Conservation (phyloP, 2,329 filamentous ascomycete species). For the Alternaria gansuensis region DNA sequence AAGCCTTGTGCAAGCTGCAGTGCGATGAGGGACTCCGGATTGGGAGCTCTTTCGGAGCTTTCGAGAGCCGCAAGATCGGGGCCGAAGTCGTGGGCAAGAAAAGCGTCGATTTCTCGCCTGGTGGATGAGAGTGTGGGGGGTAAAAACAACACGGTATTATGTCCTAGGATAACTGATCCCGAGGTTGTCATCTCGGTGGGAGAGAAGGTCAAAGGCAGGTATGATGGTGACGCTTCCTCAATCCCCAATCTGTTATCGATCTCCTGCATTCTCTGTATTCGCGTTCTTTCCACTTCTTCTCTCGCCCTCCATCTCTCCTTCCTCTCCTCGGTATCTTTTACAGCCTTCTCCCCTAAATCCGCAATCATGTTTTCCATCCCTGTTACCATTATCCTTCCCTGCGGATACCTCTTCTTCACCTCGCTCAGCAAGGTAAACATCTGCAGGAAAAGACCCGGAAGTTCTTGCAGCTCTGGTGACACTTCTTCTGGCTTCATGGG, state of each 20-base stretch:
- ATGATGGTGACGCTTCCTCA: not conserved
- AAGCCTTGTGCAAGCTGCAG: not conserved
- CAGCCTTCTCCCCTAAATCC: not conserved
- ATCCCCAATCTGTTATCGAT: not conserved
- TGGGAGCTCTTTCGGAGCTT: not conserved
- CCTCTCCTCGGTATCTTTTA: conserved; percentile 1
- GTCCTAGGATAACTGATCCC: not conserved
- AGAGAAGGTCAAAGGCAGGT: no score
- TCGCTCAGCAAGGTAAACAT: not conserved
- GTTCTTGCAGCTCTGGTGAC: not conserved
- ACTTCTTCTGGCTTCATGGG: not conserved
- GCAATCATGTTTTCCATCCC: not conserved
- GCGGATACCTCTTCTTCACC: conserved; percentile 3
- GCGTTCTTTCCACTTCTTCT: not conserved
- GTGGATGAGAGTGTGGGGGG: not conserved
- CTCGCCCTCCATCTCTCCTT: not conserved
- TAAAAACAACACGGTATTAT: not conserved
- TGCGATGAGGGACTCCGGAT: not conserved
- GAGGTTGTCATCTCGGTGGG: no score
- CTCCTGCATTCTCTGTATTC: not conserved
- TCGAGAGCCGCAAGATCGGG: not conserved
- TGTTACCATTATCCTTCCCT: not conserved
- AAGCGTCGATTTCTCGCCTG: not conserved
- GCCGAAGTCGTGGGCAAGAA: not conserved
- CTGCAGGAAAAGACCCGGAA: not conserved